phyloP scores from a whole-genome alignment of 1,284 basidiomycete species.

The Cutaneotrichosporon sp. region DNA sequence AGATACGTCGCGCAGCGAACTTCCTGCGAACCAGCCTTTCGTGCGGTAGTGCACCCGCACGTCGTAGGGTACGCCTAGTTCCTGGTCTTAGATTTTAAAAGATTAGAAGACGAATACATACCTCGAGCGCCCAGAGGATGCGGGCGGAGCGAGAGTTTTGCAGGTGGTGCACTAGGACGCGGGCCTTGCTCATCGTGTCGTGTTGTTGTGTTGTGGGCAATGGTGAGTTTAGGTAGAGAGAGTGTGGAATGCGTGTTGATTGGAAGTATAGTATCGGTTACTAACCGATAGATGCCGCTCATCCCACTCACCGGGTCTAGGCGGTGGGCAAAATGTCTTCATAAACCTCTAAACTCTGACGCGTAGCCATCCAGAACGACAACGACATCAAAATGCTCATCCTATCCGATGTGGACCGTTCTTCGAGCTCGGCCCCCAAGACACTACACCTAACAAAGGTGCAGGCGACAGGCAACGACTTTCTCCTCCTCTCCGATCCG shows the following conservation, averaged over 20 bases:
- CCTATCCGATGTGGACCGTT: not conserved
- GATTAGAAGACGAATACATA: not conserved
- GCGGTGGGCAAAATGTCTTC: too few species aligned
- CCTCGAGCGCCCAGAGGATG: conserved; percentile 30
- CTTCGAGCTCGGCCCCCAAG: not conserved
- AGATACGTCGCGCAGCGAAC: conserved; percentile 29
- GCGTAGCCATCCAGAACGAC: too few species aligned
- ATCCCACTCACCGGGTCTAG: too few species aligned
- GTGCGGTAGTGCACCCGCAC: conserved; percentile 40
- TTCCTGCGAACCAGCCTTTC: conserved; percentile 29
- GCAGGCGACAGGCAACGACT: conserved; percentile 2
- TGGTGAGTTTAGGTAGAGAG: too few species aligned
- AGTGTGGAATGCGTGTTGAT: not conserved
- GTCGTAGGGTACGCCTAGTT: conserved; percentile 38
- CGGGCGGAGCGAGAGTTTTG: conserved; percentile 39
- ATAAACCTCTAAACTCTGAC: too few species aligned
- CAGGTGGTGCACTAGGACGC: conserved; percentile 40
- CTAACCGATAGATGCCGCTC: not conserved
- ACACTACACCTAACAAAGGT: not conserved
- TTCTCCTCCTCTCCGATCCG: not conserved
- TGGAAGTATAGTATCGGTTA: not conserved
- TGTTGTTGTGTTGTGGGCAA: too few species aligned
- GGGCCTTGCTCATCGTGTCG: not conserved
- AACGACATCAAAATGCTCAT: not conserved
- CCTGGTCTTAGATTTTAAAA: conserved; percentile 20